These are phyloP conservation scores for Tylopilus sp. DNA, from an alignment of 768 basidiomycete genomes.

Conservation along the genomic window DNA sequence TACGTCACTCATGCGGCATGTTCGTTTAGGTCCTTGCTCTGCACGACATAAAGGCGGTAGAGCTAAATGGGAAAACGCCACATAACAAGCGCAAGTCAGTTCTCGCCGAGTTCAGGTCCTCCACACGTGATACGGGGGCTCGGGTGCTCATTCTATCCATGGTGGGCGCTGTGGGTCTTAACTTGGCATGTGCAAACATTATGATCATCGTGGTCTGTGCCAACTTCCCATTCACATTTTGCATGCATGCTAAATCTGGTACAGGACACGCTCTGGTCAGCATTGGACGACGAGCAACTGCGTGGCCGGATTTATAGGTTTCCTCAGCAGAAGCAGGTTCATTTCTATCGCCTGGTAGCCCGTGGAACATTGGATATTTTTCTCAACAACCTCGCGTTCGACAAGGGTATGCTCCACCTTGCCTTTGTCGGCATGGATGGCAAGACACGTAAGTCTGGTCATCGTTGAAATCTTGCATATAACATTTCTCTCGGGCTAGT, in stretches of 20 bases:
- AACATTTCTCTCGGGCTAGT: too few relatives aligned
- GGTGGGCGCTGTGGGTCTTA: neutral
- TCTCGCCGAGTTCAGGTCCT: neutral
- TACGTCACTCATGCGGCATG: too few relatives aligned
- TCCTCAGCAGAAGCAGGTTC: constrained; percentile 4
- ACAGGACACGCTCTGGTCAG: neutral
- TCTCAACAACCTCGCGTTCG: constrained; percentile 21
- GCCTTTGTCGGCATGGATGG: too few relatives aligned
- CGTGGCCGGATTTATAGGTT: neutral
- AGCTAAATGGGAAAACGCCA: neutral
- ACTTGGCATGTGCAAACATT: neutral
- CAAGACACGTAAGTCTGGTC: too few relatives aligned
- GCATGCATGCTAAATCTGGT: too few relatives aligned
- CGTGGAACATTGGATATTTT: neutral
- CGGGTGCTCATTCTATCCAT: neutral
- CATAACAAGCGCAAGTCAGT: neutral
- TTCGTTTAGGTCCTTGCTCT: neutral
- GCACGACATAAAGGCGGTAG: neutral
- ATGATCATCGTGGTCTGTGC: neutral
- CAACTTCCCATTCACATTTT: too few relatives aligned
- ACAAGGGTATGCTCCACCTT: neutral
- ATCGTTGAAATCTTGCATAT: too few relatives aligned
- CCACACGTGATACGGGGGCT: neutral
- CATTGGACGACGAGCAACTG: neutral
- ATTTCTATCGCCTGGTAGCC: constrained; percentile 15